Conservation (phyloP, 345 rosid genomes). For the Noccaea bulbosa region DNA sequence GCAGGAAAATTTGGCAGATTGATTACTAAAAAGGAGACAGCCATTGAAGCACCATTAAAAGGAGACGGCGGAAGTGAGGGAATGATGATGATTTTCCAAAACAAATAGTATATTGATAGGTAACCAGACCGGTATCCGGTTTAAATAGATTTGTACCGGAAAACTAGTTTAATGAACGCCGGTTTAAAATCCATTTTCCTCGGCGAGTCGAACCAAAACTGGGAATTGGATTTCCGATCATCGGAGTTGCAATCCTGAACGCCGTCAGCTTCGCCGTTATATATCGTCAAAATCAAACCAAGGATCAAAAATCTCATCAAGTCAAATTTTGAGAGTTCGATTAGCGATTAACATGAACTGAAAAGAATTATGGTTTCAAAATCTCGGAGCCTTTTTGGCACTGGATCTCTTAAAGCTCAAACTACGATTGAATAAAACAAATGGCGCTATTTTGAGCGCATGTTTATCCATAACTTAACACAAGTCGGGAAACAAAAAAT, state of each 20-base stretch:
- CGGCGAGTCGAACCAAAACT: not conserved
- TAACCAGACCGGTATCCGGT: conserved; percentile 26
- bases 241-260: not conserved
- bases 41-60: not conserved
- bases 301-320: not conserved
- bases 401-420: not conserved
- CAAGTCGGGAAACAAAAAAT: not conserved
- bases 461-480: not conserved
- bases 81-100: not conserved
- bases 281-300: not conserved
- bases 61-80: not conserved
- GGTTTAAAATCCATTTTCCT: not conserved
- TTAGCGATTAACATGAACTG: too few relatives aligned
- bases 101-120: not conserved
- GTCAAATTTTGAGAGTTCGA: not conserved
- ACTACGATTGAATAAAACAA: not conserved
- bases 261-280: not conserved
- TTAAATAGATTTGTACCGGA: not conserved
- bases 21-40: too few relatives aligned
- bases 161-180: not conserved
- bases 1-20: too few relatives aligned
- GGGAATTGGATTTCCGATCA: conserved; percentile 5
- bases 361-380: not conserved
- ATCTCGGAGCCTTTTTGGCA: not conserved
- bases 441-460: not conserved